Base-by-base conservation (phyloP, 768 basidiomycete species). In the Pholiota molesta region DNA sequence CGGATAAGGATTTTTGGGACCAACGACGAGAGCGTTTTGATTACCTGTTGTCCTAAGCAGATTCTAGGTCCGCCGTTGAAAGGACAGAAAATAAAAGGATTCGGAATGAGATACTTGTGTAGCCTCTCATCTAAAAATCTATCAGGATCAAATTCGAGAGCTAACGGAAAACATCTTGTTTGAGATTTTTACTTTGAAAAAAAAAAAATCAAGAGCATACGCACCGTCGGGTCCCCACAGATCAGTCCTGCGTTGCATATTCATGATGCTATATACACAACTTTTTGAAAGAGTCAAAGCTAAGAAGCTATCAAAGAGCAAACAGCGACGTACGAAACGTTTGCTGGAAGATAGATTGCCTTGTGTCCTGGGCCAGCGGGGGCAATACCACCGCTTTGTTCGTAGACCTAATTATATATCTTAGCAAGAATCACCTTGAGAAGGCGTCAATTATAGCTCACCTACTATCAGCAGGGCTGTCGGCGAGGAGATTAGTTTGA, bases 151-250 rank as follows among this genome's bases (percentile, higher is more conserved):
- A 52, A 54, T 40, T 47, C 45, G 23, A 44, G 59, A 61, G 56
- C 62, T 65, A 14, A 44, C 6, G n/a, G 42, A 52, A 42, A 23
- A 52, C 16, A 19, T 8, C 9, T 52, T 31, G 31, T n/a, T 47
- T n/a, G 4, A 29, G 56, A 42, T 19, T 23, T 1, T 35, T n/a
- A 45, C 23, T 23, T 56, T 37, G 37, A 6, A 42, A 17, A 5
- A 45, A 55, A 59, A 73, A 74, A 71, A 42, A 26, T 72, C 71
- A 45, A 72, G 9, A 13, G 33, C 10, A 67, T 8, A 60, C 73
- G 9, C 61, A 82, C 83, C 84, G 66, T 84, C 83, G 0, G 82
- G 80, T 0, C 84, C 84, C 84, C 84, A 86, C 3, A 82, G 70
- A 57, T 83, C 80, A 31, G 72, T 78, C 53, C 81, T 71, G 4